Conservation (phyloP, 345 rosid species). For the Durio zibethinus region DNA sequence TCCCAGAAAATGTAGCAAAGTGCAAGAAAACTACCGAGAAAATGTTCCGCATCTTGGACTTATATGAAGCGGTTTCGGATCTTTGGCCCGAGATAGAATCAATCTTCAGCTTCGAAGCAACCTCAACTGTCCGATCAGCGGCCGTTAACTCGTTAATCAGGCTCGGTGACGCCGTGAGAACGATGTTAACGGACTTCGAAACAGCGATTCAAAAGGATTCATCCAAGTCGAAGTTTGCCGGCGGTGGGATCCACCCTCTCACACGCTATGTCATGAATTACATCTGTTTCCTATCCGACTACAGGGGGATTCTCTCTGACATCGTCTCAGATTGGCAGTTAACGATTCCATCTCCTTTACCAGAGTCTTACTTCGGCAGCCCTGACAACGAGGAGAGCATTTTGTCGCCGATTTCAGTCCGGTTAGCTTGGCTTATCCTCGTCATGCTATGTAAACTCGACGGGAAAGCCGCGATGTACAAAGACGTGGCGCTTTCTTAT, state of each 20-base stretch:
- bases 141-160: conserved; percentile 50
- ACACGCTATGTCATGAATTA: conserved; percentile 93
- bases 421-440: conserved; percentile 69
- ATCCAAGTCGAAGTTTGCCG: conserved; percentile 53
- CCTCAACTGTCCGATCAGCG: conserved; percentile 42
- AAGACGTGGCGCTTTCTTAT: conserved; percentile 73
- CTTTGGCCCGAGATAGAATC: conserved; percentile 54
- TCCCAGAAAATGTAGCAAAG: conserved; percentile 61
- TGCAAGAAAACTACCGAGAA: conserved; percentile 67
- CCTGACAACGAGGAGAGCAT: conserved; percentile 21
- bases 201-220: conserved; percentile 57
- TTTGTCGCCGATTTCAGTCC: conserved; percentile 32
- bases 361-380: conserved; percentile 46
- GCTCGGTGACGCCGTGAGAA: conserved; percentile 50
- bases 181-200: conserved; percentile 64
- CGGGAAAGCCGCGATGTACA: conserved; percentile 63
- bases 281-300: conserved; percentile 64
- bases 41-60: conserved; percentile 68
- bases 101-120: conserved; percentile 57
- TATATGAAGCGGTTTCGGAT: conserved; percentile 62
- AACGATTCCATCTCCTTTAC: conserved; percentile 33
- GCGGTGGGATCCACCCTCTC: conserved; percentile 82
- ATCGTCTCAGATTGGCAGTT: conserved; percentile 59
- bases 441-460: conserved; percentile 79
- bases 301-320: conserved; percentile 50